Evolutionary conservation across 495 filamentous ascomycete species (phyloP), one percentile per base, ranked within the genome.

Genomic region (Aspergillus ostianus): DNA sequence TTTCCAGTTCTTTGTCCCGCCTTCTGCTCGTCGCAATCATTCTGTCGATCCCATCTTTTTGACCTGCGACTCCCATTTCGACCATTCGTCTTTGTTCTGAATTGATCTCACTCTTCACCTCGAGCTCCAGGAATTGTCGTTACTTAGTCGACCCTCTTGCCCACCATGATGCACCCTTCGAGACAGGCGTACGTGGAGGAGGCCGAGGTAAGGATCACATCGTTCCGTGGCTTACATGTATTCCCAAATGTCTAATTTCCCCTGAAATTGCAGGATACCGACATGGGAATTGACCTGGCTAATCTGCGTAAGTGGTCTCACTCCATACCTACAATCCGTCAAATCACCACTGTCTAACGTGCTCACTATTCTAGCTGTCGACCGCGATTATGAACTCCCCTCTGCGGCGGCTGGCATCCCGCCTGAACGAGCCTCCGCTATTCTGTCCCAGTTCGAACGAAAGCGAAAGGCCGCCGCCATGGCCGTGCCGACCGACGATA

Each of bases 101-200:
- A 41, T 13, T 5, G 15, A 4, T 15, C 2, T 12, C 12, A 41
- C 3, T 15, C 4, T 41, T 13, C 2, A 41, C 15, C 5, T 41
- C 29, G 36, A 41, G 36, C 36, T 15, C 4, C 12, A 4, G 36
- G 36, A 41, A 41, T 41, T 17, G 36, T 17, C 13, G 36, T 12
- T 6, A 41, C 36, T 41, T 13, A 17, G 36, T 17, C 13, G 36
- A 41, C 36, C 36, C n/a, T 57, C 12, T 44, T 51, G 53, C 60
- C 63, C 75, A 84, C 71, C 57, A 85, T 85, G 85, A 92, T 97
- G 80, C 94, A 97, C 78, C 94, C 94, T 45, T 83, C 94, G 65
- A 82, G 94, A 64, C 89, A 93, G 72, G 93, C 94, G n/a, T 97
- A 96, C 75, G 91, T 97, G 61, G 94, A 97, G 80, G 94, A 97